A percentile compares a stretch with the other conserved stretches of the same genome.
Evolutionary conservation across 441 rosid species (phyloP).

Genomic region (Codiaeum variegatum): DNA sequence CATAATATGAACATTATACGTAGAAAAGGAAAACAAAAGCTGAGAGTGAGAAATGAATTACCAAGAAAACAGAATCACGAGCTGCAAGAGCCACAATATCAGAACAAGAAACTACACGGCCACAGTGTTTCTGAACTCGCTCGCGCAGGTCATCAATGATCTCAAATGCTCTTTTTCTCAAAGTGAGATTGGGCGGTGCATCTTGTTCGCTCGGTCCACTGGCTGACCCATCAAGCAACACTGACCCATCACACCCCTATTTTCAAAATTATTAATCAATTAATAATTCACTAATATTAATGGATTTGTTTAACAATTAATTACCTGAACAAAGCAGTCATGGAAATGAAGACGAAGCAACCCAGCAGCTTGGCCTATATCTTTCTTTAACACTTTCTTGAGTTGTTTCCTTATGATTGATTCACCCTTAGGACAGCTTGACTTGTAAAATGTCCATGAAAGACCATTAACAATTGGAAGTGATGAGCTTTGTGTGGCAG

Average conservation of each 20-base stretch:
- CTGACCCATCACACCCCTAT: constrained; percentile 79
- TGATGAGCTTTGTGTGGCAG: constrained; percentile 19
- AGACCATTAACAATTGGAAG: constrained; percentile 44
- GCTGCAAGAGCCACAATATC: constrained; percentile 74
- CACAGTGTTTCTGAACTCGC: constrained; percentile 45
- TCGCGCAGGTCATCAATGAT: constrained; percentile 54
- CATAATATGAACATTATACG: background rate
- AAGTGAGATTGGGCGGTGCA: constrained; percentile 51
- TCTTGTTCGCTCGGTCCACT: constrained; percentile 61
- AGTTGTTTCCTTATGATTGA: constrained; percentile 45
- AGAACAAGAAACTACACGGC: constrained; percentile 70
- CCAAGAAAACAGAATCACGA: constrained; percentile 69
- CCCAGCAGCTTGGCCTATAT: constrained; percentile 71
- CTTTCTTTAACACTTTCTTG: constrained; percentile 47
- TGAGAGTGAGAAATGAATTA: constrained; percentile 20
- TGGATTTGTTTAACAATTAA: too few species aligned
- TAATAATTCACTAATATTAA: too few species aligned
- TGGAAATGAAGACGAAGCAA: constrained; percentile 73
- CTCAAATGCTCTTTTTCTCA: constrained; percentile 49
- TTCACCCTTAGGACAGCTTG: constrained; percentile 53
- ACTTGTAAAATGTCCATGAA: constrained; percentile 47
- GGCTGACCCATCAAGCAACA: constrained; percentile 67
- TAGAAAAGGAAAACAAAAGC: background rate
- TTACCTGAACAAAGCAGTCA: constrained; percentile 75
- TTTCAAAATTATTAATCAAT: background rate